These are phyloP conservation scores for Aeschynomene evenia DNA, from an alignment of 306 rosid species.

Conservation along the genomic window DNA sequence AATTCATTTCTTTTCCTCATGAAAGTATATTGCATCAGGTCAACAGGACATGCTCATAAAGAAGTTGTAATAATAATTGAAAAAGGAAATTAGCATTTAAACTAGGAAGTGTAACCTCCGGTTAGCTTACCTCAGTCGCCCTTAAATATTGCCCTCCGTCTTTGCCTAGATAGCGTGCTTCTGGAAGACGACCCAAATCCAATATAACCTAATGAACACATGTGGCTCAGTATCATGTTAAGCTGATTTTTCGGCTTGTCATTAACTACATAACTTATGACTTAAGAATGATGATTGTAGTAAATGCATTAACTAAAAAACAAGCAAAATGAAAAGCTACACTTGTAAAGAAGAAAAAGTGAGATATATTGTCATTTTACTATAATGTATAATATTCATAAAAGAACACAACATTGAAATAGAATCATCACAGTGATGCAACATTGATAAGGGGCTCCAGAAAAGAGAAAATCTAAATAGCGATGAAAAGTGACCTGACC, in stretches of 20 bases:
- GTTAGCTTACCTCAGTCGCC: constrained; percentile 43
- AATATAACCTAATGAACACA: constrained; percentile 45
- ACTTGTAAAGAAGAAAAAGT: not conserved
- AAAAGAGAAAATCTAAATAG: not conserved
- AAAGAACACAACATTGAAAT: not conserved
- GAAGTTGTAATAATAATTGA: not conserved
- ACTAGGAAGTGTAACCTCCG: not conserved
- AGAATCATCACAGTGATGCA: not conserved
- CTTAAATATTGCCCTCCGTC: constrained; percentile 48
- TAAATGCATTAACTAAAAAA: not conserved
- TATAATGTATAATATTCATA: not conserved
- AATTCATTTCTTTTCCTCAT: not conserved
- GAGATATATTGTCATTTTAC: not conserved
- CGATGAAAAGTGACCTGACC: constrained; percentile 30
- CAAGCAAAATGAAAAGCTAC: not conserved
- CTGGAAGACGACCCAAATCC: constrained; percentile 70
- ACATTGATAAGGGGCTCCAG: not conserved
- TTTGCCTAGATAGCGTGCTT: constrained; percentile 62
- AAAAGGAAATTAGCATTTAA: not conserved
- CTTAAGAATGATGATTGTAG: too few relatives aligned
- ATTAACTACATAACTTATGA: too few relatives aligned
- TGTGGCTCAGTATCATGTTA: not conserved
- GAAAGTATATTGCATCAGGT: not conserved
- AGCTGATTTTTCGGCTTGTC: too few relatives aligned
- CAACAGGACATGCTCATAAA: not conserved